Conservation (phyloP, 139 green algal species). For the Eudorina sp. region DNA sequence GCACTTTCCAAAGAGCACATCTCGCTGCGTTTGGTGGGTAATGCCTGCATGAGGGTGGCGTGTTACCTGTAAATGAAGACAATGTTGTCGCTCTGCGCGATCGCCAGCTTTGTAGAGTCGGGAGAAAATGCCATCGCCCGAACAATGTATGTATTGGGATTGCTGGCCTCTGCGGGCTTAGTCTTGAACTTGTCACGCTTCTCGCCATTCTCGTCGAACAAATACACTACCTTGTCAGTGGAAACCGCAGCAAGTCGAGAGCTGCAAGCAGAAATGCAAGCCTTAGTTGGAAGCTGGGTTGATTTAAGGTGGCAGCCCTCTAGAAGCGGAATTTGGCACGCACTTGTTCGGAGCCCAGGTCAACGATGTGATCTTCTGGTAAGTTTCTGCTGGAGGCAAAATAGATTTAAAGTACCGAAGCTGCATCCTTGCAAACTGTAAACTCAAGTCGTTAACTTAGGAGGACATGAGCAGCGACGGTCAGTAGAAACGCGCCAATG, state of each 20-base stretch:
- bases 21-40: too few relatives aligned
- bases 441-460: too few relatives aligned
- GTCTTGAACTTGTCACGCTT: conserved; percentile 89
- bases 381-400: conserved; percentile 63
- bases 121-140: conserved; percentile 86
- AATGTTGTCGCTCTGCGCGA: conserved; percentile 92
- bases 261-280: conserved; percentile 53
- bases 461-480: conserved; percentile 12
- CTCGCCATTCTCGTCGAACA: conserved; percentile 89
- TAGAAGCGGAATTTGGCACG: conserved; percentile 5
- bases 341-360: conserved; percentile 83
- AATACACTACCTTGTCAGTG: conserved; percentile 84
- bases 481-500: background rate
- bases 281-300: background rate
- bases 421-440: conserved; percentile 70
- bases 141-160: conserved; percentile 72
- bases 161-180: conserved; percentile 67
- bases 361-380: conserved; percentile 78
- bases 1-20: too few relatives aligned
- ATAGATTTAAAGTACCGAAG: conserved; percentile 75
- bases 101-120: conserved; percentile 85
- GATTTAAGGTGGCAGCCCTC: background rate
- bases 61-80: conserved; percentile 90
- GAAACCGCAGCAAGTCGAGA: conserved; percentile 80
- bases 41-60: background rate